Evolutionary conservation across 306 rosid genomes (phyloP), one percentile per base, ranked within the genome.

Genomic region (Begonia peltatifolia): DNA sequence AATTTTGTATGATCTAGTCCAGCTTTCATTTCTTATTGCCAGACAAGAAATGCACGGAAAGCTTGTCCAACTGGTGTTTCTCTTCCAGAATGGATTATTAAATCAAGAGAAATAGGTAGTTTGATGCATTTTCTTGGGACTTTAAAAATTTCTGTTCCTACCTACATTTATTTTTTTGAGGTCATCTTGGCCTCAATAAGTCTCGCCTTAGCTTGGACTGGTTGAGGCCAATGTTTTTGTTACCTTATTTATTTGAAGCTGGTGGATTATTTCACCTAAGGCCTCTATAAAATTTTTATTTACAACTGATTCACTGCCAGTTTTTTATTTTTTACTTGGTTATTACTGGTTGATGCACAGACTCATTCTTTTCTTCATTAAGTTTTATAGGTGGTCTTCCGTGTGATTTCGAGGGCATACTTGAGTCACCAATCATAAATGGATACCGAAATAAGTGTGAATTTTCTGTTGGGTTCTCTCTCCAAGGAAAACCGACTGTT

Each of bases 401-500:
- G 18, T 90, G 99, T 69, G 46, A 72, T 65, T 78, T 90, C 50
- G 88, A 80, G 71, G 99, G 92, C 58, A 70, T 90, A 59, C 54
- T 90, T 68, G 86, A 76, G 61, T 86, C 99, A 47, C 95, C 99
- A n/a, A 64, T 68, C 70, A 74, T 83, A 53, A 69, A 83, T 46
- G 99, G 94, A 68, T 90, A 90, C 59, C 95, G 95, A 17, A 90
- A 90, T 67, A 90, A 86, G 67, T 90, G 95, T 52, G 99, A 90
- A 50, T 90, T 90, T 77, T 90, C 99, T 0, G 90, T 81, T 73
- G 99, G 95, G 47, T 75, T 76, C 75, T 90, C 95, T 57, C 68
- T 83, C 16, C 72, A 75, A 62, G 92, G 88, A 14, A 83, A 86
- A 72, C 63, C 57, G 62, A 90, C 95, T 4, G 99, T 83, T 70